Evolutionary conservation across 2,329 filamentous ascomycete species (phyloP), one percentile per base, ranked within the genome.

Genomic region (Arthrobotrys conoides): DNA sequence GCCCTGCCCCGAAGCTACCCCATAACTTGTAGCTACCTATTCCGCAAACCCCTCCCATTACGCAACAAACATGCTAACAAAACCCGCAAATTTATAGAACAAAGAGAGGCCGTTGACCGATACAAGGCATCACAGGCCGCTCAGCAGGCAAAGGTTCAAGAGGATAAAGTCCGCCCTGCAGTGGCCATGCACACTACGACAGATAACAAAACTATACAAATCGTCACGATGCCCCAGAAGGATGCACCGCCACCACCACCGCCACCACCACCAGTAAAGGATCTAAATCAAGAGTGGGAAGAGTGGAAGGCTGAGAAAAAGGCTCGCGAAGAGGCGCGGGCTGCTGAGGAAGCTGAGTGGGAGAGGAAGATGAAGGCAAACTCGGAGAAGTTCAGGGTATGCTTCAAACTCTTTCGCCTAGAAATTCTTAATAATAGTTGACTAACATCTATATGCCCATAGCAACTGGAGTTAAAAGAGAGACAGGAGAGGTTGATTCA

Each of bases 121-220:
- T 79, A 79, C 70, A 79, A 55, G 33, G 70, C 69, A 27, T 49
- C 66, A 8, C 70, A 79, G 76, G 76, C 76, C 64, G 76, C 76
- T 20, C 59, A 66, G 20, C 57, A 65, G 20, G 76, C 70, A 51
- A 79, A 79, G 51, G 33, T 63, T n/a, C 64, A 66, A 10, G 76
- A 79, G 38, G 76, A 79, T 16, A 71, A 57, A 16, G 36, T 53
- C 20, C 64, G 64, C 36, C 70, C 65, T 3, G 70, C 64, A n/a
- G 59, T 79, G 22, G 24, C 38, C 22, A 73, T 67, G 18, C 76
- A 79, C 30, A 79, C 64, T 8, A 79, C 76, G 5, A 75, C 48
- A 24, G 76, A 75, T 18, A 71, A 71, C n/a, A 73, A 70, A 55
- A 64, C 55, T 4, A 48, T 79, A 9, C 24, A 51, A 16, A 79